Evolutionary conservation across 1,139 yeast species (phyloP).

Genomic region (Yamadazyma pseudoaaseri): DNA sequence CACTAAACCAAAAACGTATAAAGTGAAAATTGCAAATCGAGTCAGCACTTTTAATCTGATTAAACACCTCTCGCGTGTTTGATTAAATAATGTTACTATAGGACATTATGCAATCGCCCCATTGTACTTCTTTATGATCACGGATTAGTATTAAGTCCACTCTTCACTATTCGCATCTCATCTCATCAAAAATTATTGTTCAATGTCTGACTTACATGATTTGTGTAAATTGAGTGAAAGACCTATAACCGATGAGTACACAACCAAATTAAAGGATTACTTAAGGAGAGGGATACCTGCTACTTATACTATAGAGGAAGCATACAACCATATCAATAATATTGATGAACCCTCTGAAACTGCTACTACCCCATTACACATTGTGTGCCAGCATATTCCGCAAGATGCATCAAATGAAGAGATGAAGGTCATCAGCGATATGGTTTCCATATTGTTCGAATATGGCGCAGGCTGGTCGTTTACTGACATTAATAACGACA

Average conservation of each 20-base stretch:
- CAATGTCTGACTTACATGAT: slow-evolving; percentile 56
- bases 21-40: no score
- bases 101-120: no score
- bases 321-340: slow-evolving; percentile 49
- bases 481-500: slow-evolving; percentile 61
- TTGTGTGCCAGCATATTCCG: slow-evolving; percentile 56
- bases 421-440: slow-evolving; percentile 40
- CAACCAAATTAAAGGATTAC: slow-evolving; percentile 42
- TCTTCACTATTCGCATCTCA: slow-evolving; percentile 7
- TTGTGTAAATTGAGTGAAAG: slow-evolving; percentile 55
- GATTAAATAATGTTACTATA: no score
- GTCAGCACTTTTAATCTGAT: no score
- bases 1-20: no score
- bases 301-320: slow-evolving; percentile 80
- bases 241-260: slow-evolving; percentile 53
- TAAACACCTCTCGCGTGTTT: no score
- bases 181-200: neutral
- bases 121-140: no score
- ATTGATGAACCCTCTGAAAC: slow-evolving; percentile 41
- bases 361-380: slow-evolving; percentile 80
- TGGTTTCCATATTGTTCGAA: slow-evolving; percentile 69
- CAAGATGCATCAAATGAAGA: slow-evolving; percentile 43
- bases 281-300: slow-evolving; percentile 72
- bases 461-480: slow-evolving; percentile 94
- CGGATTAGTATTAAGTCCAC: no score